phyloP scores from a whole-genome alignment of 1,284 basidiomycete genomes.

The Inonotus obliquus region DNA sequence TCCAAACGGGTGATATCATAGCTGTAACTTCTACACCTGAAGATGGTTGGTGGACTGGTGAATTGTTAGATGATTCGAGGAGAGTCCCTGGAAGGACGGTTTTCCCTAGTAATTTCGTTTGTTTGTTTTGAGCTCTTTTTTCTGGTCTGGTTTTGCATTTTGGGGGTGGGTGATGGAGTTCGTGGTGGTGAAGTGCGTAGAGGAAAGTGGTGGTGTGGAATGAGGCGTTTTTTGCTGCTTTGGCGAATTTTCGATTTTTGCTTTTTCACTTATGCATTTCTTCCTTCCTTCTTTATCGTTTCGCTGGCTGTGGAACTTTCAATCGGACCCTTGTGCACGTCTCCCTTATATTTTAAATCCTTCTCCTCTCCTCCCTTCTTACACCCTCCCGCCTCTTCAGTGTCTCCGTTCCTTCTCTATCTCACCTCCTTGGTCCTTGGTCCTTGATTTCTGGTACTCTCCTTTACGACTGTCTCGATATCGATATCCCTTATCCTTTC shows the following conservation, averaged over 20 bases:
- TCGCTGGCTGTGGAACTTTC: not conserved
- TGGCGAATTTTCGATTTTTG: too few species aligned
- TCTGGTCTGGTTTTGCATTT: not conserved
- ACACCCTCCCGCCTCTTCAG: too few species aligned
- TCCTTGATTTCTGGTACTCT: not conserved
- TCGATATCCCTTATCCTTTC: too few species aligned
- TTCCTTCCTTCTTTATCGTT: too few species aligned
- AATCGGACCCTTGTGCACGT: not conserved
- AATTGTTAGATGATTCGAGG: constrained; percentile 80
- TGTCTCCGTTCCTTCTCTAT: not conserved
- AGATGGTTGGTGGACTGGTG: constrained; percentile 93
- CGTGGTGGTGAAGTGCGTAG: too few species aligned
- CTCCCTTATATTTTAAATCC: too few species aligned
- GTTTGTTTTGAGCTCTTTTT: constrained; percentile 59
- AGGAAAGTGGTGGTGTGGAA: too few species aligned
- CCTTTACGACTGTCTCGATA: not conserved
- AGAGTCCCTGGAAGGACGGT: constrained; percentile 75
- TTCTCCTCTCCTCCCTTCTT: too few species aligned
- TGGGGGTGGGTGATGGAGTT: not conserved
- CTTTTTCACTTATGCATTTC: too few species aligned
- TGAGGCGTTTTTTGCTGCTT: too few species aligned
- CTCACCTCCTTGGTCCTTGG: not conserved
- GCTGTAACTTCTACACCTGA: constrained; percentile 89
- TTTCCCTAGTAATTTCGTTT: constrained; percentile 92
- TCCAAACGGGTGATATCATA: constrained; percentile 88